Base-by-base conservation (phyloP, 164 flowering plant species). In the Brasenia schreberi region DNA sequence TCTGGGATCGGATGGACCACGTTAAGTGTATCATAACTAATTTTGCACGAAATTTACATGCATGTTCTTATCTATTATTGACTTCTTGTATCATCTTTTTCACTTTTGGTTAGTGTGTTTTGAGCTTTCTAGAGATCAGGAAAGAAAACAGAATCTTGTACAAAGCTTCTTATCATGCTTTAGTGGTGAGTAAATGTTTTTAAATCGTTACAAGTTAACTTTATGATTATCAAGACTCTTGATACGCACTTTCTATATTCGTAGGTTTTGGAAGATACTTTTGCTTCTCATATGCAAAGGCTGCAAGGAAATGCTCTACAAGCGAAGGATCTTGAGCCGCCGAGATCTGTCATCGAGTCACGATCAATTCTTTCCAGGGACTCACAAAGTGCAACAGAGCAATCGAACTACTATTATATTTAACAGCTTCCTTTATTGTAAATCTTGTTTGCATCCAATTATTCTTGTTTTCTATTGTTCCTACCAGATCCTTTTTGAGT, bases 1-100 rank as follows among this genome's bases (percentile, higher is more conserved):
- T 84, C 64, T 92, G 98, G 98, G 96, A 92, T 68, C 86, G 81
- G 65, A 87, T 92, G 98, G 98, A 95, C 69, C 92, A 89, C 92
- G 97, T 92, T 74, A 70, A 70, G 39, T 19, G 4, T 61, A 7
- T n/a, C 12, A 7, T 61, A 18, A 61, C 9, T 61, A 10, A 5
- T 23, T 23, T 23, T 23, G 27, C 27, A 23, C 27, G 2, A 23
- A 23, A 23, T 23, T 23, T 23, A 23, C 27, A 23, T 23, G 27
- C 27, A 1, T 9, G 16, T 19, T 45, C 17, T 59, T n/a, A 27
- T 23, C 44, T 27, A 45, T 62, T 43, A 59, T 44, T 23, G 59
- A 82, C 82, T 75, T 73, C 63, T 82, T 80, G 33, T 63, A 63
- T 79, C 43, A 77, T 74, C 42, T 62, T 59, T 58, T 27, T 49